phyloP scores from a whole-genome alignment of 1,284 basidiomycete genomes.

The Tylopilus sp. region DNA sequence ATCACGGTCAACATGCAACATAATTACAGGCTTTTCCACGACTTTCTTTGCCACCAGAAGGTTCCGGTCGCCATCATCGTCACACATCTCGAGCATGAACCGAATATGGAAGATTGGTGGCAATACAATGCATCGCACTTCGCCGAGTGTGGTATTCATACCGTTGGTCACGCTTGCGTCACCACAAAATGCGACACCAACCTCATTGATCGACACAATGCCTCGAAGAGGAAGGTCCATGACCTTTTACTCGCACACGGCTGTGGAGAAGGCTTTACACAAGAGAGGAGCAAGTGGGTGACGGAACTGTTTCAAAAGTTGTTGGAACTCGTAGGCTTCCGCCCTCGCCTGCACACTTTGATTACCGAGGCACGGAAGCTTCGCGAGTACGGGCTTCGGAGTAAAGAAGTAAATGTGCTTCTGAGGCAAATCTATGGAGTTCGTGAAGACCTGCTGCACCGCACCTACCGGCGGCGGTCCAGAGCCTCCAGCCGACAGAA shows the following conservation, averaged over 20 bases:
- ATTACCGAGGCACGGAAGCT: slow-evolving; percentile 39
- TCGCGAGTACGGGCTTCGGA: slow-evolving; percentile 41
- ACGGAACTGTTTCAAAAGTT: slow-evolving; percentile 36
- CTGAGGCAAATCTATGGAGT: slow-evolving; percentile 32
- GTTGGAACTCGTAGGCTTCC: slow-evolving; percentile 38
- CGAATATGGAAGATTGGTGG: slow-evolving; percentile 44
- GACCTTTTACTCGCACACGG: slow-evolving; percentile 37
- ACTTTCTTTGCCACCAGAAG: slow-evolving; percentile 43
- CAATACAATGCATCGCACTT: slow-evolving; percentile 29
- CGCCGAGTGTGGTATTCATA: slow-evolving; percentile 25
- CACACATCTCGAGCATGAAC: slow-evolving; percentile 43
- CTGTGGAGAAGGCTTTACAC: slow-evolving; percentile 28
- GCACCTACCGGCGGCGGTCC: too few species aligned
- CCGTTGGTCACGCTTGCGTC: slow-evolving; percentile 39
- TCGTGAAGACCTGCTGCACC: too few species aligned
- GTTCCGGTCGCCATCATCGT: slow-evolving; percentile 41
- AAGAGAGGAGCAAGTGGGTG: slow-evolving; percentile 40
- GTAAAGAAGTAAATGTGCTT: slow-evolving; percentile 34
- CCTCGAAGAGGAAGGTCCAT: slow-evolving; percentile 35
- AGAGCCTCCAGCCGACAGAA: too few species aligned
- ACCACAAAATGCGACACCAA: slow-evolving; percentile 41
- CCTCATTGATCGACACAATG: slow-evolving; percentile 36
- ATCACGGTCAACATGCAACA: slow-evolving; percentile 43
- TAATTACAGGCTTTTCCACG: slow-evolving; percentile 48
- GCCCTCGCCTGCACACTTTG: slow-evolving; percentile 35